A percentile compares a stretch with the other conserved stretches of the same genome.
phyloP scores from a whole-genome alignment of 1,284 basidiomycete species.

The Ceratobasidium sp. region DNA sequence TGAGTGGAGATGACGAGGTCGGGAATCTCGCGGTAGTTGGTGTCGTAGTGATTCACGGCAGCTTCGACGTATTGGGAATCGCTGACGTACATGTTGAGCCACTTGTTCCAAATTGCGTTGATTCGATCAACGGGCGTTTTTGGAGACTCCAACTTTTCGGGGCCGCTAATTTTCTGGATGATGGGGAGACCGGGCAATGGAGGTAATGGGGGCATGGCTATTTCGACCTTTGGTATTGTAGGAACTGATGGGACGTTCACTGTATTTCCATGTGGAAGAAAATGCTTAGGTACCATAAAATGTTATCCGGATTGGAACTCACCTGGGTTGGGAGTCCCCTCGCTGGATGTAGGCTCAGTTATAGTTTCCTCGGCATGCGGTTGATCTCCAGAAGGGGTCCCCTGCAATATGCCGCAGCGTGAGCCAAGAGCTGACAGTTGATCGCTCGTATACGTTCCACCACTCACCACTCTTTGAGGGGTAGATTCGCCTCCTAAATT shows the following conservation, averaged over 20 bases:
- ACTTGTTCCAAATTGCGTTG: slow-evolving; percentile 24
- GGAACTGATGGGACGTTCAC: not conserved
- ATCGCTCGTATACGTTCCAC: no score
- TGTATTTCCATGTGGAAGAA: not conserved
- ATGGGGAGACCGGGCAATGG: not conserved
- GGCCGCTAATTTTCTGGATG: no score
- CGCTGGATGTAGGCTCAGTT: no score
- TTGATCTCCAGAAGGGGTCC: no score
- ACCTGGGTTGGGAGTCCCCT: no score
- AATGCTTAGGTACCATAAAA: no score
- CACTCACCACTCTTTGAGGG: no score
- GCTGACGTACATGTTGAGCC: not conserved
- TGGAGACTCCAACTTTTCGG: not conserved
- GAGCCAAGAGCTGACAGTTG: no score
- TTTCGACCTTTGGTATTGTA: not conserved
- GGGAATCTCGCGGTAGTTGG: not conserved
- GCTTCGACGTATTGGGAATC: not conserved
- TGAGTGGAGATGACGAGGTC: slow-evolving; percentile 2
- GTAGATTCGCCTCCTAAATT: no score
- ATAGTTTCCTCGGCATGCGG: no score
- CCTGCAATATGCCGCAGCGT: no score
- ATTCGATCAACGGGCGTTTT: not conserved
- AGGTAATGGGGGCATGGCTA: not conserved
- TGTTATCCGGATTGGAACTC: not conserved
- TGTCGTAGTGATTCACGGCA: slow-evolving; percentile 1